Conservation (phyloP, 2,329 filamentous ascomycete species). For the Diaporthe citriasiana region DNA sequence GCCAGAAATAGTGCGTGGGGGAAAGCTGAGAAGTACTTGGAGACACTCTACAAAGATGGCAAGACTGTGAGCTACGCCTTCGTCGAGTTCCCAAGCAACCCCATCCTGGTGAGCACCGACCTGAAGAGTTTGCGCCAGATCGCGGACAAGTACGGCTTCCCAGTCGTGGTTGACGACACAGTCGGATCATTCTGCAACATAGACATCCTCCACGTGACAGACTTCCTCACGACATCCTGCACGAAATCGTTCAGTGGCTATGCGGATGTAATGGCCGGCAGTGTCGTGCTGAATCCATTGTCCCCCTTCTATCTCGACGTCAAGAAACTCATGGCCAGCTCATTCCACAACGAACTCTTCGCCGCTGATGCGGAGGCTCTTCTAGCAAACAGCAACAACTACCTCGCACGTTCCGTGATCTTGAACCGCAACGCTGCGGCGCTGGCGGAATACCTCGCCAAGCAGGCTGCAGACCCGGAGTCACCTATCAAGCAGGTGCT, state of each 20-base stretch:
- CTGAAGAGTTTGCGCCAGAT: constrained; percentile 55
- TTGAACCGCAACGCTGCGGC: constrained; percentile 68
- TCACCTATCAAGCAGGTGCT: constrained; percentile 57
- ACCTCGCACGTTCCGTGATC: constrained; percentile 68
- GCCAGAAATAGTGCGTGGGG: constrained; percentile 55
- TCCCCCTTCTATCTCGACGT: constrained; percentile 58
- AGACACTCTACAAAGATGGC: constrained; percentile 54
- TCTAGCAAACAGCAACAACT: constrained; percentile 63
- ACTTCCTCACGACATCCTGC: constrained; percentile 65
- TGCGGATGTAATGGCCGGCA: constrained; percentile 68
- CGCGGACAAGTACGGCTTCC: constrained; percentile 61
- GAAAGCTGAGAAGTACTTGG: constrained; percentile 60
- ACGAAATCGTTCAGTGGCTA: constrained; percentile 73
- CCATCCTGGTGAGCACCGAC: constrained; percentile 58
- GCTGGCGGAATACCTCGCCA: constrained; percentile 59
- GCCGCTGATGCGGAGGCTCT: constrained; percentile 61
- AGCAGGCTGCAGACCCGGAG: constrained; percentile 54
- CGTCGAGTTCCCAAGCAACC: constrained; percentile 66
- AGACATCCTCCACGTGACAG: constrained; percentile 63
- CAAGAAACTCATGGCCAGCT: constrained; percentile 47
- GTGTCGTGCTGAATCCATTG: constrained; percentile 62
- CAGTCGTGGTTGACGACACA: constrained; percentile 64
- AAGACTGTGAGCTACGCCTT: constrained; percentile 61
- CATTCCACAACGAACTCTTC: constrained; percentile 62
- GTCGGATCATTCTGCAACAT: constrained; percentile 63